Base-by-base conservation (phyloP, 1,284 basidiomycete species). In the Laetiporus sulphureus region DNA sequence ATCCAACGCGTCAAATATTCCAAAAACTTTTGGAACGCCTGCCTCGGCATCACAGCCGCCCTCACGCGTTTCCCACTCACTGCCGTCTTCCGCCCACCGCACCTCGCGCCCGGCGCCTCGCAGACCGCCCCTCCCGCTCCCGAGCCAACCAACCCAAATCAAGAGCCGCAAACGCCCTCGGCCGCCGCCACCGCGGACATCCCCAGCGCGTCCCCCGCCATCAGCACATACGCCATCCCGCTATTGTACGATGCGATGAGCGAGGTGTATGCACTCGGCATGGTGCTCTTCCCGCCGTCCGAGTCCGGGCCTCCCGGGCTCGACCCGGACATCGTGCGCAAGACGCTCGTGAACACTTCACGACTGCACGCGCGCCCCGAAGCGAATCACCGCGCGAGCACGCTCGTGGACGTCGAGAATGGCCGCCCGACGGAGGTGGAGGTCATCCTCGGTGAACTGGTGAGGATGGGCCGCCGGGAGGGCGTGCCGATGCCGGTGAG, bases 11-110 rank as follows among this genome's bases (percentile, higher is more conserved):
- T 67, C 50, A 82, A 82, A 56, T 83, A 75, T 50, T 50, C 60
- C 2, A 83, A 83, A 62, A 83, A 82, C 53, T 68, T 81, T 37
- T 80, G 75, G 77, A 83, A 82, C 51, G 63, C 77, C 32, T 66
- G 65, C 0, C 73, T 81, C 52, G 71, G 76, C 3, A 70, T 73
- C 2, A 64, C 72, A 41, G 57, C 74, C 2, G 74, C 77, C 0
- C 65, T 83, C 32, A 68, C 73, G 0, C 61, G 69, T 56, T 68
- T 69, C 43, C 67, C 73, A 0, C 59, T 77, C 21, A 67, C 71
- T 5, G 69, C 73, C 0, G 60, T 82, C 19, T 82, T 77, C 60
- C 67, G 74, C 3, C 57, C 67, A 15, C 71, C 73, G 16, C 52
- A 53, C 30, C 42, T 45, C 36, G 50, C 50, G 35, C 46, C 46